phyloP scores from a whole-genome alignment of 176 grass and related monocot species.

The Eremochloa ophiuroides region DNA sequence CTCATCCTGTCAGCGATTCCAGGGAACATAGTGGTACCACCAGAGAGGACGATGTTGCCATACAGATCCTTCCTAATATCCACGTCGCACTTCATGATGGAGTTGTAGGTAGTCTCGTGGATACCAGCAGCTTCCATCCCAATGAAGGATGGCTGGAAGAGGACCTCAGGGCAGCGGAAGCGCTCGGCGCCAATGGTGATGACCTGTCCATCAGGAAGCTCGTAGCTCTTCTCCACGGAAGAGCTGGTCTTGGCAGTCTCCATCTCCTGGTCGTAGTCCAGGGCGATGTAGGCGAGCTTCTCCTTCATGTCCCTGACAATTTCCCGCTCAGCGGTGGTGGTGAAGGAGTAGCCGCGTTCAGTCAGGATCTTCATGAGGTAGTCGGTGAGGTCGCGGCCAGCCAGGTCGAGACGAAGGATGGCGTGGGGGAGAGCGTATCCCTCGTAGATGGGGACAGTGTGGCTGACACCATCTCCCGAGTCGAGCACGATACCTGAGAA shows the following conservation, averaged over 20 bases:
- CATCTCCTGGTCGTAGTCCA: constrained; percentile 91
- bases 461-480: constrained; percentile 91
- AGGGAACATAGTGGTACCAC: constrained; percentile 93
- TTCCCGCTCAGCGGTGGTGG: constrained; percentile 93
- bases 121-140: constrained; percentile 99
- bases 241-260: constrained; percentile 83
- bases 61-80: constrained; percentile 99
- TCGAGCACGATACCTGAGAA: constrained; percentile 85
- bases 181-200: constrained; percentile 94
- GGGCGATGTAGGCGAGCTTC: constrained; percentile 87
- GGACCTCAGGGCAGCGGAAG: constrained; percentile 96
- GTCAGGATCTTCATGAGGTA: constrained; percentile 96
- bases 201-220: constrained; percentile 88
- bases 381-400: constrained; percentile 87
- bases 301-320: constrained; percentile 98
- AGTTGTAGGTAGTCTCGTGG: constrained; percentile 97
- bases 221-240: constrained; percentile 87
- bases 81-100: constrained; percentile 98
- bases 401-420: constrained; percentile 86
- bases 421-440: constrained; percentile 92
- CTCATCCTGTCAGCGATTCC: constrained; percentile 93
- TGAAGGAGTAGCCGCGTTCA: constrained; percentile 94
- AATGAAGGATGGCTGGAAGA: constrained; percentile 96
- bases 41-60: constrained; percentile 88
- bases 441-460: constrained; percentile 97